These are phyloP conservation scores for Bullera alba DNA, from an alignment of 768 basidiomycete genomes.

Conservation along the genomic window DNA sequence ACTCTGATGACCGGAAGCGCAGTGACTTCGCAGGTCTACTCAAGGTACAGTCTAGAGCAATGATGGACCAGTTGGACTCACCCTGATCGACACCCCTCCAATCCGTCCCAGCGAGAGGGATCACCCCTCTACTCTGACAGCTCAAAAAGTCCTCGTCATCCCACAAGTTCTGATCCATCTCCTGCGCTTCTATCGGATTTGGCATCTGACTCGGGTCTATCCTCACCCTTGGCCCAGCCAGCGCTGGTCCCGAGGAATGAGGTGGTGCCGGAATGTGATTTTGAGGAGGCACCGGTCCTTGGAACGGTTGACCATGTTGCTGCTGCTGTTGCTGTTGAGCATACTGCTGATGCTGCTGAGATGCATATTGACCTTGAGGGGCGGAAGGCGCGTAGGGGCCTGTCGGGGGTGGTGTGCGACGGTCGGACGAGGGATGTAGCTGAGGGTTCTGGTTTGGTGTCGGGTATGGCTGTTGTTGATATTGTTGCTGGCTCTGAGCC, in stretches of 20 bases:
- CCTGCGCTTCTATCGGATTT: slow-evolving; percentile 73
- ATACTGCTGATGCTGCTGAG: slow-evolving; percentile 10
- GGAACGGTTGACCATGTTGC: slow-evolving; percentile 9
- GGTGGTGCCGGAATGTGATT: slow-evolving; percentile 61
- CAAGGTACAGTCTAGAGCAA: neutral
- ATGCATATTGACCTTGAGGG: too few species aligned
- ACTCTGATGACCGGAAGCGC: too few species aligned
- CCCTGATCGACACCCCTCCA: slow-evolving; percentile 89
- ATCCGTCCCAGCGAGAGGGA: slow-evolving; percentile 79
- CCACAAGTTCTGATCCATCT: slow-evolving; percentile 72
- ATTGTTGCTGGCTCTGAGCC: slow-evolving; percentile 17
- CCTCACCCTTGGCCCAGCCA: slow-evolving; percentile 54
- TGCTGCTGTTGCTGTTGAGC: slow-evolving; percentile 12
- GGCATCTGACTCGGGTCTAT: slow-evolving; percentile 87
- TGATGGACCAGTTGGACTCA: too few species aligned
- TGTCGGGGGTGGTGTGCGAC: slow-evolving; percentile 14
- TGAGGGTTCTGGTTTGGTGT: slow-evolving; percentile 17
- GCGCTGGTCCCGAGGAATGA: slow-evolving; percentile 57
- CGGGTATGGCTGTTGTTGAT: slow-evolving; percentile 3
- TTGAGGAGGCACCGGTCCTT: slow-evolving; percentile 14
- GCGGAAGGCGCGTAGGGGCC: slow-evolving; percentile 18
- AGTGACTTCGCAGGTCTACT: slow-evolving; percentile 3
- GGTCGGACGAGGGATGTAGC: slow-evolving; percentile 21
- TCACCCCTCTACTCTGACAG: slow-evolving; percentile 55
- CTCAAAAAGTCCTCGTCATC: slow-evolving; percentile 64